Evolutionary conservation across 129 eudicot genomes (phyloP), one percentile per base, ranked within the genome.

Genomic region (Tanacetum coccineum): DNA sequence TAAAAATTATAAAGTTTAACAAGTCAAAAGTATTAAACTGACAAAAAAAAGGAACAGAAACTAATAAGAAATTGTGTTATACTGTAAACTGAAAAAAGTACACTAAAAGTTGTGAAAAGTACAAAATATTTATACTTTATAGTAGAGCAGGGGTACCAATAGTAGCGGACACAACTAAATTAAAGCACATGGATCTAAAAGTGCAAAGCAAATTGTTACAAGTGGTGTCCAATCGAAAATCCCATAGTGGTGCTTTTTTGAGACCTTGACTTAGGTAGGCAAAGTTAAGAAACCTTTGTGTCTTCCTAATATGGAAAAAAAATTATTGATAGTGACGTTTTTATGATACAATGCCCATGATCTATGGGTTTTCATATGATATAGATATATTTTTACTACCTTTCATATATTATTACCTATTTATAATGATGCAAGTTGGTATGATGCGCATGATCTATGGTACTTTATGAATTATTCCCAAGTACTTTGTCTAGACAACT

Each of bases 251-350:
- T 48, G 60, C 30, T 32, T 30, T 36, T 36, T 36, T 30, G 12
- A 36, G 32, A 50, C 60, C 59, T 13, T 20, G 15, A 64, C 44
- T 15, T 46, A 64, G 13, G 18, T 13, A 22, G 66, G 26, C 19
- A 11, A 13, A 46, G 57, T 57, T 18, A 50, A 65, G 61, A 56
- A 66, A 74, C 67, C 9, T 74, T 47, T 74, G 60, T 66, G 67
- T 19, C 66, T 65, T 66, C 72, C 73, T 18, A 66, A 66, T 54
- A 66, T 10, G 26, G 71, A 74, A 66, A 66, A n/a, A n/a, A 22
- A 22, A 0, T 22, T 74, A 51, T 71, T 50, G 14, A 30, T 56
- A 65, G 21, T 65, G 72, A 56, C 52, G 44, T 74, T 65, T 42
- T 11, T 8, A 55, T 68, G 13, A 18, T 68, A 55, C 15, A 20